Evolutionary conservation across 1,139 yeast genomes (phyloP), one percentile per base, ranked within the genome.

Genomic region (Tardiomyces depauwii): DNA sequence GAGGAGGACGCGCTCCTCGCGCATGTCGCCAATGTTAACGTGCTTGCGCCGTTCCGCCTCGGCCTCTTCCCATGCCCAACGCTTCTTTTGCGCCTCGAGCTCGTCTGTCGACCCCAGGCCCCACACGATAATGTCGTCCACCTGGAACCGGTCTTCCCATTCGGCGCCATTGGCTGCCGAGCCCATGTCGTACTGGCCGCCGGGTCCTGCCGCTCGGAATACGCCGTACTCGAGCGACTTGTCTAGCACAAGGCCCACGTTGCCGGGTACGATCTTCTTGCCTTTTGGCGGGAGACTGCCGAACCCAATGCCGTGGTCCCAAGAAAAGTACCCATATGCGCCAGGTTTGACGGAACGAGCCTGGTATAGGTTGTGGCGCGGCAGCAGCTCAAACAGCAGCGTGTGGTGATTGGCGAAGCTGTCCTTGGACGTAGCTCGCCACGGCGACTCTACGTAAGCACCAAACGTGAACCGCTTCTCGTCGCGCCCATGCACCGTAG

Each of bases 21-120:
- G 85, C 56, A 84, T 60, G 48, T 72, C 76, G 47, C 74, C 73
- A 39, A 80, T 50, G 56, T 87, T 86, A 2, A 88, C 76, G 33
- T 76, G 71, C 56, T 81, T 85, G 47, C 96, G 70, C 32, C 87
- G 80, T 54, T 78, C 76, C 0, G 95, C 95, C 59, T 86, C 95
- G 44, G 78, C 72, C 57, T 83, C 83, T 59, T 89, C 96, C 96
- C 96, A 87, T 57, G 82, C 89, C 93, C 95, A 83, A 51, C 76
- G 77, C 56, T 76, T 77, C 47, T 73, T 68, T 62, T 89, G 96
- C 50, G 82, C 89, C 27, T 76, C 82, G 44, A 87, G 66, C 52
- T 85, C 94, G 51, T 78, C 77, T 18, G 76, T 77, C 5, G 84
- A 77, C 0, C 96, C 96, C 47, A 87, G 74, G 0, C 97, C 97